Evolutionary conservation across 2,329 filamentous ascomycete genomes (phyloP).

Genomic region (Xylaria sp.): DNA sequence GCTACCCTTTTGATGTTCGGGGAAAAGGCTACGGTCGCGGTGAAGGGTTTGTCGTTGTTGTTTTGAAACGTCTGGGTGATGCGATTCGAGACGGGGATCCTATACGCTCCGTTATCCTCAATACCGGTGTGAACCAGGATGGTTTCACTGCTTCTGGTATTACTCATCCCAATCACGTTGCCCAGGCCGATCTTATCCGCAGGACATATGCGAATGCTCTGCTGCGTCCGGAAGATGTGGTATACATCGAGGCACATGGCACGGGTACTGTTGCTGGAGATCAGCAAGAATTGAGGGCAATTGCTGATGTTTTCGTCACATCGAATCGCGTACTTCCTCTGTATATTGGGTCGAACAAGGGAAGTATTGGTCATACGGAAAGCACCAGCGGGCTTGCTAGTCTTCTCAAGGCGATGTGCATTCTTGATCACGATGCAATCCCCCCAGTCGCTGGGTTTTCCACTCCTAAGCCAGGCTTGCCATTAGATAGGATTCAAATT

Average conservation of each 20-base stretch:
- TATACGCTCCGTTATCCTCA: conserved; percentile 46
- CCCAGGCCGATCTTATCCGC: conserved; percentile 41
- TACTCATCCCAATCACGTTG: conserved; percentile 46
- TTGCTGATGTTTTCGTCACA: conserved; percentile 29
- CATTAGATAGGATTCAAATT: conserved; percentile 29
- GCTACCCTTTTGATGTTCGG: conserved; percentile 51
- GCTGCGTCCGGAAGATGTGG: conserved; percentile 31
- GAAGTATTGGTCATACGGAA: conserved; percentile 40
- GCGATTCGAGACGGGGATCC: conserved; percentile 51
- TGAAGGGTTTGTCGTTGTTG: conserved; percentile 53
- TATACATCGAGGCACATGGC: conserved; percentile 47
- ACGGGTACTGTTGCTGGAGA: conserved; percentile 39
- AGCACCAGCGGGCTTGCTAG: conserved; percentile 38
- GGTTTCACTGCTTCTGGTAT: conserved; percentile 53
- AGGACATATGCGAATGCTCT: conserved; percentile 38
- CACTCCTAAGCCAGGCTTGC: conserved; percentile 35
- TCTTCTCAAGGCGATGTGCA: conserved; percentile 37
- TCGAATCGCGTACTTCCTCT: conserved; percentile 13
- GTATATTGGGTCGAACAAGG: conserved; percentile 40
- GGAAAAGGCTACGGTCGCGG: conserved; percentile 62
- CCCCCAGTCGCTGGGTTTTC: conserved; percentile 29
- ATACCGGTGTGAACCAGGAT: conserved; percentile 53
- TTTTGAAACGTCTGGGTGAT: conserved; percentile 52
- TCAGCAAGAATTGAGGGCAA: conserved; percentile 29
- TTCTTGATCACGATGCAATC: conserved; percentile 33